Evolutionary conservation across 345 rosid species (phyloP).

Genomic region (Syzygium jambos): DNA sequence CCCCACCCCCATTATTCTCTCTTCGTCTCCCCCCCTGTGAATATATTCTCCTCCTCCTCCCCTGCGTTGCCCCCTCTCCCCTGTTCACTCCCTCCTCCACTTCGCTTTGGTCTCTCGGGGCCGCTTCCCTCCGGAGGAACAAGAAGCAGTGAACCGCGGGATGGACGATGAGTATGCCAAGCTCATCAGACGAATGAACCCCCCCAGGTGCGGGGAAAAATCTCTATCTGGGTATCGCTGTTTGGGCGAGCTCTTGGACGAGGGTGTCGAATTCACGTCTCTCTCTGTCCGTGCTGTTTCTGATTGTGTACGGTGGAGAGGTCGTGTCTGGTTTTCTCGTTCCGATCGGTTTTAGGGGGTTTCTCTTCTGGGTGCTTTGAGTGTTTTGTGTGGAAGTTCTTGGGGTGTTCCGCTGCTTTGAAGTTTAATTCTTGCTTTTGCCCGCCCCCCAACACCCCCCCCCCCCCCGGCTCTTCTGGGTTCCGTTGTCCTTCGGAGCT

Average conservation of each 20-base stretch:
- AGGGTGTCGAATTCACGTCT: not conserved
- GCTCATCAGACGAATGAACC: conserved; percentile 86
- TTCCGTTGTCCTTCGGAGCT: not conserved
- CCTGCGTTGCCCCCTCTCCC: not conserved
- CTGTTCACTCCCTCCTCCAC: not conserved
- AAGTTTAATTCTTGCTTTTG: not conserved
- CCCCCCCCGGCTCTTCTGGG: no score
- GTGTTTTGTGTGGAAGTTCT: not conserved
- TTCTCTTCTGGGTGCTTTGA: not conserved
- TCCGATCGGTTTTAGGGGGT: not conserved
- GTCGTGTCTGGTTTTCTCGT: not conserved
- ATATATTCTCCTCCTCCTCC: not conserved
- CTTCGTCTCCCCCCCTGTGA: not conserved
- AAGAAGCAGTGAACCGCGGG: not conserved
- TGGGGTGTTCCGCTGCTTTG: not conserved
- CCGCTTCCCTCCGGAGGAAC: not conserved
- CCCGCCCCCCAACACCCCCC: not conserved
- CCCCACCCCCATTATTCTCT: not conserved
- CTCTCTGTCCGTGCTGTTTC: not conserved
- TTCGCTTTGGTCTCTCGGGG: not conserved
- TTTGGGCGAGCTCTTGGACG: not conserved
- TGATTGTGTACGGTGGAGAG: not conserved
- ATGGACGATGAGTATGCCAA: conserved; percentile 86
- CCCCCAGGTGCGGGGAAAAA: conserved; percentile 44
- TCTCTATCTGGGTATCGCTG: not conserved